phyloP scores from a whole-genome alignment of 1,284 basidiomycete species.

The Cronartium quercuum region DNA sequence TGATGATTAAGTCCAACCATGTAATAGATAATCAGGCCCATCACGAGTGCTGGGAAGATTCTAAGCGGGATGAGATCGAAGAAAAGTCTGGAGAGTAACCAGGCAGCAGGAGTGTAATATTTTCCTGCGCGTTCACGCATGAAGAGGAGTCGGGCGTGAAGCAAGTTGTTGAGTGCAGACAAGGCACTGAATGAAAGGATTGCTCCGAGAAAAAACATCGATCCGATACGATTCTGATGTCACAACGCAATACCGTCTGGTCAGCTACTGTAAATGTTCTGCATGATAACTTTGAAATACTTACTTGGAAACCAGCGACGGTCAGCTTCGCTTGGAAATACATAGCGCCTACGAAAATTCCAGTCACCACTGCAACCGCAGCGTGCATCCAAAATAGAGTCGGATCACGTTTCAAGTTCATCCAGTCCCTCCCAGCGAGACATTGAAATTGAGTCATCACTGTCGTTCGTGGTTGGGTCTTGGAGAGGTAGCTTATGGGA shows the following conservation, averaged over 20 bases:
- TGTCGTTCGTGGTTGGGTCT: constrained; percentile 58
- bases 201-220: constrained; percentile 31
- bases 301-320: constrained; percentile 83
- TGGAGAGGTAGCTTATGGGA: constrained; percentile 37
- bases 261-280: too few species aligned
- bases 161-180: constrained; percentile 76
- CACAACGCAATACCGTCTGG: not conserved
- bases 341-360: constrained; percentile 65
- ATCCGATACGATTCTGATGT: constrained; percentile 33
- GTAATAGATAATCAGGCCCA: constrained; percentile 75
- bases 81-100: constrained; percentile 72
- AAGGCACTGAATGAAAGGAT: constrained; percentile 71
- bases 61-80: constrained; percentile 80
- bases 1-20: constrained; percentile 75
- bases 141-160: constrained; percentile 73
- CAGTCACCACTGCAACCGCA: constrained; percentile 62
- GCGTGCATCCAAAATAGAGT: constrained; percentile 72
- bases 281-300: not conserved
- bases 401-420: constrained; percentile 69
- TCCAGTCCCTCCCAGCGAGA: constrained; percentile 72
- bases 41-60: constrained; percentile 72
- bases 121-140: constrained; percentile 66
- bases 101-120: constrained; percentile 64
- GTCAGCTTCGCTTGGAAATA: constrained; percentile 70
- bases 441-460: constrained; percentile 80